A percentile compares a stretch with the other conserved stretches of the same genome.
phyloP scores from a whole-genome alignment of 352 stramenopile species.

The Phytophthora multivora region DNA sequence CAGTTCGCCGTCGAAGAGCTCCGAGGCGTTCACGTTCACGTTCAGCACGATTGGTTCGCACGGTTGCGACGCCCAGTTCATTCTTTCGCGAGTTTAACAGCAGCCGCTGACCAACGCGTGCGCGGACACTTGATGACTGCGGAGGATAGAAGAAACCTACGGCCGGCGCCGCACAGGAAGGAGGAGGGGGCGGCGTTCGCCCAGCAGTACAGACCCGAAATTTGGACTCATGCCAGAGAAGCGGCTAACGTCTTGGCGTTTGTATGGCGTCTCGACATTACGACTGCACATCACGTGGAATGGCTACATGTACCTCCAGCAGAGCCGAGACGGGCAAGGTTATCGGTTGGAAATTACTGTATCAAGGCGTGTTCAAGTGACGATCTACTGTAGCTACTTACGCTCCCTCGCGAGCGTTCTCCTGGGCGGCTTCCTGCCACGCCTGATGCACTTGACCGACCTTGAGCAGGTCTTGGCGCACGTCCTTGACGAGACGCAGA shows the following conservation, averaged over 20 bases:
- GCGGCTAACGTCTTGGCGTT: not conserved
- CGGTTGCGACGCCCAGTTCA: conserved; percentile 23
- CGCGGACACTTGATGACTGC: conserved; percentile 27
- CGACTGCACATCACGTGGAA: conserved; percentile 8
- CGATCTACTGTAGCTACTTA: conserved; percentile 14
- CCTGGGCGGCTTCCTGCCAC: conserved; percentile 52
- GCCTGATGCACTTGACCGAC: conserved; percentile 47
- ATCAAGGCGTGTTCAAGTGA: conserved; percentile 8
- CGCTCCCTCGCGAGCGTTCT: conserved; percentile 23
- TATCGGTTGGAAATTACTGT: not conserved
- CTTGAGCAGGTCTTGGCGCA: conserved; percentile 47
- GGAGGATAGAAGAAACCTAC: conserved; percentile 10
- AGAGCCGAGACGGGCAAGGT: not conserved
- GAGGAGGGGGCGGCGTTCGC: not conserved
- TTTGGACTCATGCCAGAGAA: not conserved
- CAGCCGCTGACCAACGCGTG: conserved; percentile 1
- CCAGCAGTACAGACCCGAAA: conserved; percentile 1
- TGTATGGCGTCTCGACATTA: conserved; percentile 8
- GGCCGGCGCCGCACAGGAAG: not conserved
- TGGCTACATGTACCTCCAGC: conserved; percentile 12
- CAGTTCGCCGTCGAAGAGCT: conserved; percentile 22
- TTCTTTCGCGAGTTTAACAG: conserved; percentile 19
- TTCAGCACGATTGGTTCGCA: conserved; percentile 26
- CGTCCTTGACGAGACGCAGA: conserved; percentile 55
- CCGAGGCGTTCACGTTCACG: conserved; percentile 13